phyloP scores from a whole-genome alignment of 768 basidiomycete genomes.

The Strobilomyces echinocephalus region DNA sequence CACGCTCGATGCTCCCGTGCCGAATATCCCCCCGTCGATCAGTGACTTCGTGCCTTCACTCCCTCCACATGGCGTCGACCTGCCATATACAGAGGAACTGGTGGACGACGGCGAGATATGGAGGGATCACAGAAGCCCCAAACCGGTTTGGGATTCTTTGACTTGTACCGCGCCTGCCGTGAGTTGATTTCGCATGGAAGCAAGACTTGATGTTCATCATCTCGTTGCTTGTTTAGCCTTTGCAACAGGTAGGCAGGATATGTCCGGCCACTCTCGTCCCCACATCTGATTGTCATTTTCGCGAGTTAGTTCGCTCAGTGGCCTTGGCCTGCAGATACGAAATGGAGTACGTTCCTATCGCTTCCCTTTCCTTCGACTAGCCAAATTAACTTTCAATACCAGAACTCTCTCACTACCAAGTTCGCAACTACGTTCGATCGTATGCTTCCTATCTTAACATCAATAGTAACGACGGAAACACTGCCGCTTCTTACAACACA shows the following conservation, averaged over 20 bases:
- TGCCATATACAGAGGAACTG: constrained; percentile 11
- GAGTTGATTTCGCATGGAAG: neutral
- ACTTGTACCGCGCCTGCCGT: constrained; percentile 10
- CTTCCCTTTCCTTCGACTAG: neutral
- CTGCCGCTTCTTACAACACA: constrained; percentile 40
- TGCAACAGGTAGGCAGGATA: constrained; percentile 1
- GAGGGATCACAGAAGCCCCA: constrained; percentile 10
- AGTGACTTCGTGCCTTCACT: constrained; percentile 13
- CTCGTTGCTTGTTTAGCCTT: neutral
- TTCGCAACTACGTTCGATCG: constrained; percentile 31
- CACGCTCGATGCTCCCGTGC: constrained; percentile 9
- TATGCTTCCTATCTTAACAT: constrained; percentile 12
- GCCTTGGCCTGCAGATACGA: constrained; percentile 16
- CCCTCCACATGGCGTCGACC: neutral
- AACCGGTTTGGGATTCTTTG: constrained; percentile 15
- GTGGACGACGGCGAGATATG: constrained; percentile 3
- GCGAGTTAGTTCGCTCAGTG: constrained; percentile 8
- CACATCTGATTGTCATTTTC: neutral
- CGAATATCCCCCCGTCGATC: constrained; percentile 2
- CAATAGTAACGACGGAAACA: constrained; percentile 35
- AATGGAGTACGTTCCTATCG: constrained; percentile 9
- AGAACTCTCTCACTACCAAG: constrained; percentile 33
- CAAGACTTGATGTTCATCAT: neutral
- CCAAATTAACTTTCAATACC: neutral
- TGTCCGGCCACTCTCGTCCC: neutral